These are phyloP conservation scores for Triticum monococcum DNA, from an alignment of 176 grass and related monocot genomes.

Conservation along the genomic window DNA sequence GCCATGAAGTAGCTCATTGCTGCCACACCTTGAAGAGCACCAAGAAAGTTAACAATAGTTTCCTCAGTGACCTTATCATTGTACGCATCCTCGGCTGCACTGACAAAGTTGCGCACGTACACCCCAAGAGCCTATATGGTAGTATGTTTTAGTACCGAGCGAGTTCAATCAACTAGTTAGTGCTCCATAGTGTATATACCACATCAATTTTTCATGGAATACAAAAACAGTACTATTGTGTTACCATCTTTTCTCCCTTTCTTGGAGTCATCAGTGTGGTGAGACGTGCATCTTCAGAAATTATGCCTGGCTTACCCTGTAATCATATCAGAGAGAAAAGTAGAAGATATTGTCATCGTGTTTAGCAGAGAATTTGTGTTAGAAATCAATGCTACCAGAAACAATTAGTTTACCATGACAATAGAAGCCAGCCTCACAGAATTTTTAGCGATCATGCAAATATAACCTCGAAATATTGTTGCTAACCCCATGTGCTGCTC, in stretches of 20 bases:
- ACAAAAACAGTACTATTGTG: neutral
- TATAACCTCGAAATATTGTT: neutral
- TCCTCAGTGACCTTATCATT: neutral
- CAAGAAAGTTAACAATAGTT: neutral
- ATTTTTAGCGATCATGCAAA: neutral
- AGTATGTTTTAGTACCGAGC: neutral
- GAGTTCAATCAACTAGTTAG: neutral
- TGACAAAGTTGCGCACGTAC: neutral
- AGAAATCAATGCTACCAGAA: neutral
- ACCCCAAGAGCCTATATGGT: neutral
- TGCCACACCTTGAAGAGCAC: neutral
- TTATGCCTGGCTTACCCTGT: neutral
- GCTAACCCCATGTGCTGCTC: too few species aligned
- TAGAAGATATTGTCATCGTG: neutral
- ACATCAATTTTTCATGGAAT: neutral
- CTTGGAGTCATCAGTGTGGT: neutral
- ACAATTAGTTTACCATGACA: neutral
- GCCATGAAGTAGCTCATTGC: neutral
- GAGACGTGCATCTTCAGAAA: neutral
- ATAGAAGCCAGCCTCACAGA: neutral
- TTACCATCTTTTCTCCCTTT: neutral
- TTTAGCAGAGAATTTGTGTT: neutral
- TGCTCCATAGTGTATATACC: neutral
- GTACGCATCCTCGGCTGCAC: neutral
- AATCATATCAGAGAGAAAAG: neutral